A percentile compares a stretch with the other conserved stretches of the same genome.
Evolutionary conservation across 768 basidiomycete species (phyloP).

Genomic region (Tylopilus felleus): DNA sequence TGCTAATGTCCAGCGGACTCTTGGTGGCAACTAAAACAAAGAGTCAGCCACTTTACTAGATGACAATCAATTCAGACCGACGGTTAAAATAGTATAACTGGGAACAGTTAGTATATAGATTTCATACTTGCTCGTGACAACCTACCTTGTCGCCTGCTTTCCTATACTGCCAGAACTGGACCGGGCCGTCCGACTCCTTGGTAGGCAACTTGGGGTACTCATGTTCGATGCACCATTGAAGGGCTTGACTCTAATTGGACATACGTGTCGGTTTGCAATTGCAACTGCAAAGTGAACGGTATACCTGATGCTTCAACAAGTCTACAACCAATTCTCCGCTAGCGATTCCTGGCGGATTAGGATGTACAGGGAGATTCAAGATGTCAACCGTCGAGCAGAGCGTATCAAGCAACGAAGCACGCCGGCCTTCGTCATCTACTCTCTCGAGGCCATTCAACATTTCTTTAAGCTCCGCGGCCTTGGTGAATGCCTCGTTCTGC

Average conservation of each 20-base stretch:
- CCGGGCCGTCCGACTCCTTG: slow-evolving; percentile 62
- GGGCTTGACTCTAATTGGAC: slow-evolving; percentile 62
- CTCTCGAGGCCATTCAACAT: slow-evolving; percentile 68
- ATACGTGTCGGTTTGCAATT: not conserved
- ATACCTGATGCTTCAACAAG: slow-evolving; percentile 79
- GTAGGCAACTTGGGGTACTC: slow-evolving; percentile 78
- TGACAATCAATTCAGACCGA: slow-evolving; percentile 30
- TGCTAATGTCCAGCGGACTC: slow-evolving; percentile 58
- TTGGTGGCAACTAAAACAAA: slow-evolving; percentile 68
- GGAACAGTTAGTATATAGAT: not conserved
- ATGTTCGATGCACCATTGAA: slow-evolving; percentile 80
- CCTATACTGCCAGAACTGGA: slow-evolving; percentile 86
- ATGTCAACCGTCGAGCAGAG: slow-evolving; percentile 70
- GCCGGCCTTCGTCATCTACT: slow-evolving; percentile 72
- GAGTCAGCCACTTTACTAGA: not conserved
- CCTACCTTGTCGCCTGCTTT: slow-evolving; percentile 54
- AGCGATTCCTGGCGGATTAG: slow-evolving; percentile 65
- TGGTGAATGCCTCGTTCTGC: slow-evolving; percentile 45
- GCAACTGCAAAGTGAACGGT: not conserved
- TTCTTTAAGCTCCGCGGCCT: slow-evolving; percentile 63
- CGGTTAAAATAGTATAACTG: slow-evolving; percentile 70
- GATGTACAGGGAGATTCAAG: slow-evolving; percentile 64
- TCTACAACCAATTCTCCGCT: slow-evolving; percentile 68
- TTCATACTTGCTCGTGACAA: not conserved
- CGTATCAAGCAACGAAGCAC: slow-evolving; percentile 66